Base-by-base conservation (phyloP, 164 flowering plant genomes). In the Dillenia turbinata region DNA sequence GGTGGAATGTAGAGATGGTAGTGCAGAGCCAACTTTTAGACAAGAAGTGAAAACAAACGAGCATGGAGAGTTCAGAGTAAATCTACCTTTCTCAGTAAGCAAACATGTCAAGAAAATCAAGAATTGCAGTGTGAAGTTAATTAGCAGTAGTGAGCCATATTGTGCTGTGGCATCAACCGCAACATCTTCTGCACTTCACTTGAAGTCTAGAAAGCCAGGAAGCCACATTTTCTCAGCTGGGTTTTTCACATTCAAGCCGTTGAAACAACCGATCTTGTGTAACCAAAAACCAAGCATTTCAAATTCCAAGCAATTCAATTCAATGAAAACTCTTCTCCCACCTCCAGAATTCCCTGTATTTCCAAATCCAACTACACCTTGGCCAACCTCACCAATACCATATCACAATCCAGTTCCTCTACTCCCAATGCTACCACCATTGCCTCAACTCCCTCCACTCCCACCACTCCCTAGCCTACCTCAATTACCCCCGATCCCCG, bases 121-220 rank as follows among this genome's bases (percentile, higher is more conserved):
- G 63, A 62, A 63, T 14, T 93, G 98, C 56, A 73, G 87, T 26
- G 96, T 89, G 62, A 77, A 72, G 66, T 61, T 93, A 51, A 54
- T 89, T 14, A 87, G 69, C 52, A 85, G 89, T 83, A 86, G 79
- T 46, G 82, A 89, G 59, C 89, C 94, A 1, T 73, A 64, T 59
- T 93, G 97, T 60, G 71, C 89, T 3, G 82, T 86, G 66, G 88
- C 92, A 47, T 81, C 97, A 9, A 62, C 82, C 5, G 83, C 88
- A 9, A 72, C 78, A 49, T 81, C 92, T 6, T 77, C 94, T 12
- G 63, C 73, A 3, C 79, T 90, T 49, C 85, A 63, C 59, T 82
- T 84, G 61, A 82, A 81, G 69, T 81, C 88, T 15, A 81, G 79
- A 69, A 77, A 80, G 65, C 66, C 77, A 56, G 86, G 87, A 56